These are phyloP conservation scores for Stachybotrys chartarum DNA, from an alignment of 2,329 filamentous ascomycete genomes.

Conservation along the genomic window DNA sequence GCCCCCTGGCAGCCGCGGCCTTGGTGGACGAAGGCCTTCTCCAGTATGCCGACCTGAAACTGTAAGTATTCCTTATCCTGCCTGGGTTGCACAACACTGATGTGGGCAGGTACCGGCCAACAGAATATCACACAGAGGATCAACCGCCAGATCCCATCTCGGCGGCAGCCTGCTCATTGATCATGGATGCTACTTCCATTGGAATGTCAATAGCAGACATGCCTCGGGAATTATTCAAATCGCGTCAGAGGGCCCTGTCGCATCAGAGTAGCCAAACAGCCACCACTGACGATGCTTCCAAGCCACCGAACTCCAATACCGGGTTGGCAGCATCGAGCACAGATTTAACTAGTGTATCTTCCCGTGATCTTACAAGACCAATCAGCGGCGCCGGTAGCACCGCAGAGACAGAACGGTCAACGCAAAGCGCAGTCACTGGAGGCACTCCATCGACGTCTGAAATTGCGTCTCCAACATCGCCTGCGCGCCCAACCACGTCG, in stretches of 20 bases:
- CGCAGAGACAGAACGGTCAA: no score
- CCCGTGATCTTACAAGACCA: not conserved
- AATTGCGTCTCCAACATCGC: not conserved
- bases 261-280: not conserved
- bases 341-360: not conserved
- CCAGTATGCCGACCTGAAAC: constrained; percentile 63
- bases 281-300: not conserved
- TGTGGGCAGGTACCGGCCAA: constrained; percentile 34
- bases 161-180: constrained; percentile 66
- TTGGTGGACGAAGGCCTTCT: constrained; percentile 59
- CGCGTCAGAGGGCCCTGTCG: constrained; percentile 13
- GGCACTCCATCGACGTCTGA: not conserved
- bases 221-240: constrained; percentile 49
- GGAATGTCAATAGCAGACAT: constrained; percentile 77
- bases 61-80: constrained; percentile 40
- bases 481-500: not conserved
- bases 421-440: not conserved
- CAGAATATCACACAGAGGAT: constrained; percentile 70
- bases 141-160: constrained; percentile 75
- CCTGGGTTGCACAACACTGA: constrained; percentile 5
- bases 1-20: constrained; percentile 64
- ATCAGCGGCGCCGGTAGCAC: not conserved
- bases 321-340: not conserved
- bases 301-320: not conserved
- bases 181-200: constrained; percentile 77